Evolutionary conservation across 2,329 filamentous ascomycete species (phyloP).

Genomic region (Aureobasidium musti): DNA sequence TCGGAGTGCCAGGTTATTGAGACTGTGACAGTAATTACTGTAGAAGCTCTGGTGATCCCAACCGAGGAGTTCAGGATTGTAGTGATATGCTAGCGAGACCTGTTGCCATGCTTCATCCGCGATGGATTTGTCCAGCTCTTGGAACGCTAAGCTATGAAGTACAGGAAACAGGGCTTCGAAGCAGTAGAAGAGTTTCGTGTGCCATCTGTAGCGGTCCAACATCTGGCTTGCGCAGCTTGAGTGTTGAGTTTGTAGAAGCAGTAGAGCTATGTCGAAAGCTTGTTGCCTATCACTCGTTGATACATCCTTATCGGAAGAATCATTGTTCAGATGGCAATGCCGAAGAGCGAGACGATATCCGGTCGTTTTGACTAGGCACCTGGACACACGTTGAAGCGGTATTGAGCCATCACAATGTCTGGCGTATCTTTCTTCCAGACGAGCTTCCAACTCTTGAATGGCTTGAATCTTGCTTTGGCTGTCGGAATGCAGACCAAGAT

Average conservation of each 20-base stretch:
- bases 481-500: slow-evolving; percentile 40
- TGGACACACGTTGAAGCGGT: slow-evolving; percentile 47
- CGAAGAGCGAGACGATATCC: not conserved
- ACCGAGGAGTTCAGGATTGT: not conserved
- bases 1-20: not conserved
- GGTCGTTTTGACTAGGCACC: not conserved
- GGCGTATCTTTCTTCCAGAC: slow-evolving; percentile 45
- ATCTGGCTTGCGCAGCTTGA: not conserved
- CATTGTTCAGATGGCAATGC: not conserved
- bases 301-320: not conserved
- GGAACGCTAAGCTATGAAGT: not conserved
- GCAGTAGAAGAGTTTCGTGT: slow-evolving; percentile 5
- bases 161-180: not conserved
- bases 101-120: not conserved
- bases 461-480: not conserved
- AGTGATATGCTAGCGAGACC: not conserved
- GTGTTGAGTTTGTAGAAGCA: not conserved
- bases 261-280: not conserved
- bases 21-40: not conserved
- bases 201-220: slow-evolving; percentile 2
- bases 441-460: slow-evolving; percentile 33
- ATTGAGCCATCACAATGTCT: slow-evolving; percentile 49
- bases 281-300: not conserved
- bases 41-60: not conserved
- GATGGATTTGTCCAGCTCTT: not conserved